Evolutionary conservation across 768 basidiomycete species (phyloP).

Genomic region (Phaeolepiota aurea): DNA sequence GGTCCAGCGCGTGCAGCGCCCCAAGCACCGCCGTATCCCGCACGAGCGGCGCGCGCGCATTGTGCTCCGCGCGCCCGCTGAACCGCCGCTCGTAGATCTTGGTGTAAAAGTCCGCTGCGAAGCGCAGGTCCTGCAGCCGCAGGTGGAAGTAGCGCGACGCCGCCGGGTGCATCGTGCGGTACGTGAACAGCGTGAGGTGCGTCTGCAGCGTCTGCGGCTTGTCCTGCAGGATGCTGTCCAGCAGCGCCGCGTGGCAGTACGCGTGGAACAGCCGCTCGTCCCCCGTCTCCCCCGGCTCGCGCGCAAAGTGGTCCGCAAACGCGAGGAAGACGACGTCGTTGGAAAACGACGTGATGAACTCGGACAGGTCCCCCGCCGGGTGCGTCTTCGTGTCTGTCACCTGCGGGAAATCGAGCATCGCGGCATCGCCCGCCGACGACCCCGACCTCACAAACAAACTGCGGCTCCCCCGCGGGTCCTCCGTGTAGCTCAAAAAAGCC

Average conservation of each 20-base stretch:
- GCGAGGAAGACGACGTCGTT: conserved; percentile 73
- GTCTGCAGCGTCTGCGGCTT: conserved; percentile 74
- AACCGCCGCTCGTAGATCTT: conserved; percentile 69
- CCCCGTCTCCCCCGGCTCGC: conserved; percentile 48
- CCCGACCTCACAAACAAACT: conserved; percentile 87
- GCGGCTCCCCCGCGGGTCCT: conserved; percentile 89
- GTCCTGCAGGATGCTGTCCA: conserved; percentile 89
- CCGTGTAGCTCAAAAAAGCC: conserved; percentile 87
- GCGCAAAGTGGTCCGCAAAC: conserved; percentile 73
- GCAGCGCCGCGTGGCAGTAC: conserved; percentile 67
- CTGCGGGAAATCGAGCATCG: conserved; percentile 79
- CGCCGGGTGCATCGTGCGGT: conserved; percentile 49
- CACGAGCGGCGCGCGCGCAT: conserved; percentile 57
- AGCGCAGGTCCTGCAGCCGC: conserved; percentile 64
- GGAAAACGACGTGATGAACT: conserved; percentile 84
- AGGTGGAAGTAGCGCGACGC: conserved; percentile 55
- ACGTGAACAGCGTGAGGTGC: conserved; percentile 64
- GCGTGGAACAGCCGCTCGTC: conserved; percentile 56
- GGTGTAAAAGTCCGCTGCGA: conserved; percentile 69
- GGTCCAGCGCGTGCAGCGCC: conserved; percentile 54
- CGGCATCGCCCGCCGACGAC: conserved; percentile 75
- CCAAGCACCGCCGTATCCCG: conserved; percentile 67
- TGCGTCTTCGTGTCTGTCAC: conserved; percentile 58
- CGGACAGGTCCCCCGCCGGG: conserved; percentile 66
- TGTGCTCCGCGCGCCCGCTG: conserved; percentile 62